Evolutionary conservation across 2,329 filamentous ascomycete genomes (phyloP).

Genomic region (Thielaviopsis populi): DNA sequence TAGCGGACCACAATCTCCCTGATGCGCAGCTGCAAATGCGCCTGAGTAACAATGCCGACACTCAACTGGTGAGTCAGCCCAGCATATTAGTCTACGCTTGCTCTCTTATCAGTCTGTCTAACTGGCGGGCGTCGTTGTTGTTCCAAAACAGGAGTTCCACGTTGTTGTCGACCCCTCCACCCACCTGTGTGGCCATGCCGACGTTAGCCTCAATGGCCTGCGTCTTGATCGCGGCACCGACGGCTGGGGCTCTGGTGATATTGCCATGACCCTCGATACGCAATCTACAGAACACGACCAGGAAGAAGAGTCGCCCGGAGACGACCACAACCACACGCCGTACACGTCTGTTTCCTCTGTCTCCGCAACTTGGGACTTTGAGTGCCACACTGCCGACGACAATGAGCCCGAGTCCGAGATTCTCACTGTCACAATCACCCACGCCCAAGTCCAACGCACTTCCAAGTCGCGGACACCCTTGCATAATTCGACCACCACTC

Average conservation of each 20-base stretch:
- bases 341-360: neutral
- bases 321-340: neutral
- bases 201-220: constrained; percentile 10
- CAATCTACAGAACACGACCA: neutral
- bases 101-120: neutral
- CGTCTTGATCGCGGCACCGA: constrained; percentile 7
- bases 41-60: constrained; percentile 12
- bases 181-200: constrained; percentile 12
- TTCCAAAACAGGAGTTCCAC: constrained; percentile 10
- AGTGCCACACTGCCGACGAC: constrained; percentile 4
- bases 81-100: neutral
- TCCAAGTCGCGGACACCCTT: constrained; percentile 10
- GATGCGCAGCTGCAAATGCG: constrained; percentile 17
- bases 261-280: neutral
- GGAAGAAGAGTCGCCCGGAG: neutral
- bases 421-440: constrained; percentile 13
- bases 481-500: constrained; percentile 5
- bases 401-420: constrained; percentile 9
- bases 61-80: constrained; percentile 9
- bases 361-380: constrained; percentile 14
- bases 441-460: constrained; percentile 6
- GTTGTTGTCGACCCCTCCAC: constrained; percentile 9
- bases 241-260: constrained; percentile 11
- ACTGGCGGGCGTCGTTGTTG: neutral
- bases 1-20: neutral